These are phyloP conservation scores for Hypoxylon sp. DNA, from an alignment of 2,329 filamentous ascomycete genomes.

Conservation along the genomic window DNA sequence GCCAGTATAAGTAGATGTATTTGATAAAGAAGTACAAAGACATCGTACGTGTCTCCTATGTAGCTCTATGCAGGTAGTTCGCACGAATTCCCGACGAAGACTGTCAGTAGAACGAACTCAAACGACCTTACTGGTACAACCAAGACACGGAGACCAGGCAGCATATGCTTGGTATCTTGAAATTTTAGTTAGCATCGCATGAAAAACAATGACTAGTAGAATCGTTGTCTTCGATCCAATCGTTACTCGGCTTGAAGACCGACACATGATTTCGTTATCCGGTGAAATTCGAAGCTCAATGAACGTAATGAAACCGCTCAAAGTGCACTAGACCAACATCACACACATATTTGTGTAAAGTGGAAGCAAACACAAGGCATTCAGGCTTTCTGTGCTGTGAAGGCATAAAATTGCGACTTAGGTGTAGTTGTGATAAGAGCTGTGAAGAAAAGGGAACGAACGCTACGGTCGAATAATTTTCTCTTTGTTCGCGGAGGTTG, in stretches of 20 bases:
- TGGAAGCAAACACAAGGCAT: background rate
- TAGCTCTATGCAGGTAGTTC: no score
- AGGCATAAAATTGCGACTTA: background rate
- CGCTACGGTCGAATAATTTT: no score
- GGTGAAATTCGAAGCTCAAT: background rate
- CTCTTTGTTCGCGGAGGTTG: background rate
- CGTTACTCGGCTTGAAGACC: background rate
- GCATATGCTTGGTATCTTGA: background rate
- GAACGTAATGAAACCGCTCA: background rate
- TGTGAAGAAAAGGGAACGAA: no score
- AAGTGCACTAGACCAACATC: background rate
- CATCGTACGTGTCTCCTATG: background rate
- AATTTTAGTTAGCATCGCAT: background rate
- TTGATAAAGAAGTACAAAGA: conserved; percentile 4
- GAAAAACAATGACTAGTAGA: background rate
- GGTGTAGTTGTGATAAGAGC: background rate
- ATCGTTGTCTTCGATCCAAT: background rate
- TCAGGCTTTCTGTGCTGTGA: background rate
- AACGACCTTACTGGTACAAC: background rate
- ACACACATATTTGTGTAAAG: background rate
- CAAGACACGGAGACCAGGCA: background rate
- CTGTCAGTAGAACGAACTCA: background rate
- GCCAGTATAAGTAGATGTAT: background rate
- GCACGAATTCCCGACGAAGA: background rate
- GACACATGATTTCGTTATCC: background rate